Conservation (phyloP, 305 asterid genomes). For the Fraxinus ornus region DNA sequence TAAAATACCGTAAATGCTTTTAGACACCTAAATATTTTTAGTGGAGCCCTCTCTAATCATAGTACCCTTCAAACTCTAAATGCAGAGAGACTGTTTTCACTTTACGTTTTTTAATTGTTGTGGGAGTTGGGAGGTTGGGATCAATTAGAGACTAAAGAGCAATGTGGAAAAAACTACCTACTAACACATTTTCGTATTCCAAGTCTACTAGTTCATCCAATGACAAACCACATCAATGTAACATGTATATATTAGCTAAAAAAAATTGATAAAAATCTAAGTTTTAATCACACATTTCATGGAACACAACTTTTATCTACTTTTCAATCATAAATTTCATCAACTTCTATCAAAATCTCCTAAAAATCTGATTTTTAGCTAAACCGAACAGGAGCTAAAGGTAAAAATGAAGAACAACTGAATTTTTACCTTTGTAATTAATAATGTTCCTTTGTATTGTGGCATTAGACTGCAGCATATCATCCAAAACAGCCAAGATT, state of each 20-base stretch:
- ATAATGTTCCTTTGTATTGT: constrained; percentile 64
- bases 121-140: background rate
- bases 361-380: background rate
- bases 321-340: background rate
- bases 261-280: background rate
- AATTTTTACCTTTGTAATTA: constrained; percentile 52
- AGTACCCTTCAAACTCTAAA: background rate
- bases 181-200: background rate
- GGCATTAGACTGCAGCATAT: constrained; percentile 65
- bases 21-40: background rate
- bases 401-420: constrained; percentile 14
- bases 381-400: background rate
- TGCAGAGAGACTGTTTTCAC: background rate
- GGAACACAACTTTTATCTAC: background rate
- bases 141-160: background rate
- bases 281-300: background rate
- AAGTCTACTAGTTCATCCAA: background rate
- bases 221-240: background rate
- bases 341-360: background rate
- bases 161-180: background rate
- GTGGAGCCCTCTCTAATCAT: background rate
- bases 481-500: constrained; percentile 22
- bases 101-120: background rate
- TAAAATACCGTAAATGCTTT: background rate
- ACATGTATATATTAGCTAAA: background rate